These are phyloP conservation scores for Pythium sp. DNA, from an alignment of 352 stramenopile genomes.

Conservation along the genomic window DNA sequence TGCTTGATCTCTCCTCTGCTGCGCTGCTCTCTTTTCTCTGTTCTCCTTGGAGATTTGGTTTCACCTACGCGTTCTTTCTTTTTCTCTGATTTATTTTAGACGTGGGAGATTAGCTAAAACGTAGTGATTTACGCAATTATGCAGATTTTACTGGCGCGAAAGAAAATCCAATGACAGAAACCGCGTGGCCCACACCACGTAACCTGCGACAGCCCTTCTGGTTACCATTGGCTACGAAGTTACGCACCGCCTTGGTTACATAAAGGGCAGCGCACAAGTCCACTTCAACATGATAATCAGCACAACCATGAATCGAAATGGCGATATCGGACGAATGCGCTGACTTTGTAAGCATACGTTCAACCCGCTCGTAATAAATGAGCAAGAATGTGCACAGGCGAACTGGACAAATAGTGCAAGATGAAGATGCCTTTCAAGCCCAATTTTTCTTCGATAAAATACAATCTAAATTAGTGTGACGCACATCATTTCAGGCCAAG, in stretches of 20 bases:
- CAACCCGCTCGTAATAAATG: too few species aligned
- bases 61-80: not conserved
- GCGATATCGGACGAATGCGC: not conserved
- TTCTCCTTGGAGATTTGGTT: constrained; percentile 5
- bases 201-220: too few species aligned
- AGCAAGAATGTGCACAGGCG: too few species aligned
- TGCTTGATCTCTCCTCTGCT: constrained; percentile 13
- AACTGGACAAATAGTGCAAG: not conserved
- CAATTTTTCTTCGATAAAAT: not conserved
- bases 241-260: not conserved
- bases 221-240: not conserved
- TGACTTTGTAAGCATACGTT: not conserved
- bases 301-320: not conserved
- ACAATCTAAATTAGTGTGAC: not conserved
- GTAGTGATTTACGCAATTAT: not conserved
- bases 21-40: constrained; percentile 3
- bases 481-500: not conserved
- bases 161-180: not conserved
- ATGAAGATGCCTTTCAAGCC: not conserved
- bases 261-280: too few species aligned
- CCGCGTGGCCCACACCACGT: not conserved
- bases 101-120: not conserved
- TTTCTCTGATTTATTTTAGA: constrained; percentile 3
- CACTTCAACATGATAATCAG: not conserved
- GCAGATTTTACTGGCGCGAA: not conserved